Percentiles rank a stretch among this genome's conserved stretches.
phyloP scores from a whole-genome alignment of 106 monocot genomes.

The Dendrobium huoshanense region DNA sequence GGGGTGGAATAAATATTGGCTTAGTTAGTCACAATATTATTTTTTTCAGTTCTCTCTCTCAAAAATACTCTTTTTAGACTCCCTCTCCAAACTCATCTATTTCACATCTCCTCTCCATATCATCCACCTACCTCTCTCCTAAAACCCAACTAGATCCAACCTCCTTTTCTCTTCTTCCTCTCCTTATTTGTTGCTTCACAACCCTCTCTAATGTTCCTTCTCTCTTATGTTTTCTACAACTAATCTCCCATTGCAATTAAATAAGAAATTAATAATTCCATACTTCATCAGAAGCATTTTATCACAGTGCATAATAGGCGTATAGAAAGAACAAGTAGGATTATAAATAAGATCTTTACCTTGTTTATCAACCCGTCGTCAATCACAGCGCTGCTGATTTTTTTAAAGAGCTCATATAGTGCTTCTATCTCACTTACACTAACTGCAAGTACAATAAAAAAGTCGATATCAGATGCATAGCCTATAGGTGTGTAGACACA shows the following conservation, averaged over 20 bases:
- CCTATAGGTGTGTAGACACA: not conserved
- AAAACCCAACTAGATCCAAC: not conserved
- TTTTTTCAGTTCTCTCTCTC: too few species aligned
- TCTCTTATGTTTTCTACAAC: too few species aligned
- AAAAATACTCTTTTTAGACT: too few species aligned
- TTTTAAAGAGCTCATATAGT: slow-evolving; percentile 83
- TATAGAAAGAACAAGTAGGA: not conserved
- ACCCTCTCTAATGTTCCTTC: not conserved
- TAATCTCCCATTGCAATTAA: not conserved
- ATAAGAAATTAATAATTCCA: not conserved
- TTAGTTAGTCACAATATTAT: too few species aligned
- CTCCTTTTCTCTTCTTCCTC: not conserved
- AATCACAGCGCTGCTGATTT: slow-evolving; percentile 90
- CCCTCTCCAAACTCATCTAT: too few species aligned
- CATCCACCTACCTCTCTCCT: not conserved
- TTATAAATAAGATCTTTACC: slow-evolving; percentile 24
- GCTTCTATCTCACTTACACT: slow-evolving; percentile 88
- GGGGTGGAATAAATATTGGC: too few species aligned
- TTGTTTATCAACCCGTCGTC: slow-evolving; percentile 91
- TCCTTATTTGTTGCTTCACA: not conserved
- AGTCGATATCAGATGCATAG: slow-evolving; percentile 1
- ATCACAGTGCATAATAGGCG: not conserved
- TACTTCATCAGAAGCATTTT: not conserved
- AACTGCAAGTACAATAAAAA: slow-evolving; percentile 31
- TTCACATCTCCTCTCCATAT: too few species aligned